Evolutionary conservation across 305 asterid species (phyloP).

Genomic region (Solanum aculeatissimum): DNA sequence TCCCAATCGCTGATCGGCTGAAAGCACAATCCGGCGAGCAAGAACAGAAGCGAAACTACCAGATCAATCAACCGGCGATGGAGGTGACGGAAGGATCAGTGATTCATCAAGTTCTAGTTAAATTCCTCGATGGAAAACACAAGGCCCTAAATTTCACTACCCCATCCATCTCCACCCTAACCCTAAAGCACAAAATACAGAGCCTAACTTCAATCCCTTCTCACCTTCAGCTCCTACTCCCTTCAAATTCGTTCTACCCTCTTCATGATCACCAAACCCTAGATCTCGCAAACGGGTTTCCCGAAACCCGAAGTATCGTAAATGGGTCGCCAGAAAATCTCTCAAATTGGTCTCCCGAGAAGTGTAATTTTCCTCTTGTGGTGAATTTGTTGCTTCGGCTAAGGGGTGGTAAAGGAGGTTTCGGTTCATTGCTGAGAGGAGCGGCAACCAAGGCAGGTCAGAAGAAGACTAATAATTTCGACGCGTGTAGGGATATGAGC

Average conservation of each 20-base stretch:
- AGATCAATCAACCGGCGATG: slow-evolving; percentile 9
- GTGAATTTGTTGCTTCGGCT: slow-evolving; percentile 46
- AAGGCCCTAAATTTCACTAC: slow-evolving; percentile 43
- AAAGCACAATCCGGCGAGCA: not conserved
- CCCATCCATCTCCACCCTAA: slow-evolving; percentile 32
- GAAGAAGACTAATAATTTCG: slow-evolving; percentile 91
- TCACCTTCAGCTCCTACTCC: slow-evolving; percentile 48
- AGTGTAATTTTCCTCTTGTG: slow-evolving; percentile 20
- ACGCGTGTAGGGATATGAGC: slow-evolving; percentile 96
- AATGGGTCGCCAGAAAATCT: not conserved
- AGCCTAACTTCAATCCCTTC: slow-evolving; percentile 55
- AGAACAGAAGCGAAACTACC: not conserved
- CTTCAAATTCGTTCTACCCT: slow-evolving; percentile 15
- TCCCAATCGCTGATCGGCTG: not conserved
- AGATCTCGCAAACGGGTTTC: not conserved
- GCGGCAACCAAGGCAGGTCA: slow-evolving; percentile 98
- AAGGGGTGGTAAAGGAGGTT: slow-evolving; percentile 96
- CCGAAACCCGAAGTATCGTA: not conserved
- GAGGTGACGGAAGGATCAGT: slow-evolving; percentile 15
- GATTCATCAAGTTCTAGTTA: slow-evolving; percentile 57
- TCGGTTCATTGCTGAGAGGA: slow-evolving; percentile 86
- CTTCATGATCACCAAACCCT: slow-evolving; percentile 35
- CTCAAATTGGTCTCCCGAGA: not conserved
- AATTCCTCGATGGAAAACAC: slow-evolving; percentile 70
- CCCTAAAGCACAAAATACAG: slow-evolving; percentile 51